Conservation (phyloP, 2,329 filamentous ascomycete genomes). For the Truncatella angustata region DNA sequence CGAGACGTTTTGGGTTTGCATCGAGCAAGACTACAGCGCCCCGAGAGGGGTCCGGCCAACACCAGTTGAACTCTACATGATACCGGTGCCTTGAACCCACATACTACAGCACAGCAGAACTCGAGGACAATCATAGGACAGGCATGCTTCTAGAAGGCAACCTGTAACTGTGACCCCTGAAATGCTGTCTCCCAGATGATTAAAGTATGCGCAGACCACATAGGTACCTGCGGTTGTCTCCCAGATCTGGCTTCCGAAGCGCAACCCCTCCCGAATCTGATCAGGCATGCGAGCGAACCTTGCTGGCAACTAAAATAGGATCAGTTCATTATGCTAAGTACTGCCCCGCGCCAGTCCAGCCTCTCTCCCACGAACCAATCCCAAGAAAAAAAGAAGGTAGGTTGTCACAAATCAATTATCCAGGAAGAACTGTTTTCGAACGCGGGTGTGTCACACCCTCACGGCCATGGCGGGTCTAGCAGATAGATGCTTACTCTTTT, state of each 20-base stretch:
- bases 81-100: too few relatives aligned
- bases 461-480: too few relatives aligned
- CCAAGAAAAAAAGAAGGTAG: neutral
- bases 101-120: too few relatives aligned
- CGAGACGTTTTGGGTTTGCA: neutral
- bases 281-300: neutral
- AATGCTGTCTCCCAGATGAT: neutral
- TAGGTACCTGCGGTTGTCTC: neutral
- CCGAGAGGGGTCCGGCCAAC: too few relatives aligned
- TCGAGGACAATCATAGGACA: neutral
- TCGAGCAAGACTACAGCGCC: neutral
- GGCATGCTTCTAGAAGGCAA: conserved; percentile 4
- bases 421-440: too few relatives aligned
- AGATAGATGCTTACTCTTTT: too few relatives aligned
- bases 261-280: neutral
- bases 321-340: neutral
- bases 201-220: neutral
- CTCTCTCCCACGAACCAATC: conserved; percentile 1
- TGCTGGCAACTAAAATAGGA: conserved; percentile 6
- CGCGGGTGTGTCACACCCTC: too few relatives aligned
- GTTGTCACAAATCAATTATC: too few relatives aligned
- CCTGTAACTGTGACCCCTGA: neutral
- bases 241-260: neutral
- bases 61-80: too few relatives aligned
- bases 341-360: conserved; percentile 7